Evolutionary conservation across 768 basidiomycete species (phyloP), one percentile per base, ranked within the genome.

Genomic region (Rhodotorula diobovata): DNA sequence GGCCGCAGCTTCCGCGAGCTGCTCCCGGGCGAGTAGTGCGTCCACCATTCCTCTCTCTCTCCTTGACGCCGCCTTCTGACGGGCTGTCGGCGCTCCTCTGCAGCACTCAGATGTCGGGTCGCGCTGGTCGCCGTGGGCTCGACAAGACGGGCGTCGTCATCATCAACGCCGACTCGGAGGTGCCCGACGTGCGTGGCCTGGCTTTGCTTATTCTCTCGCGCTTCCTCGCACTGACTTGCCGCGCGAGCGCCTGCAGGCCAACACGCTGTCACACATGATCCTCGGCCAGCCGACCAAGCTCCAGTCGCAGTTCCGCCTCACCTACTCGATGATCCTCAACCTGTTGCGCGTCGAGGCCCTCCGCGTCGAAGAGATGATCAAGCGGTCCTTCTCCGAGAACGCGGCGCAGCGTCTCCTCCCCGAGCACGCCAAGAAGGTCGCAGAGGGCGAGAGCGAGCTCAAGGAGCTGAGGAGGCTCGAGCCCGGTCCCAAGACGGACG

Each of bases 241-340:
- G 18, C 30, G 6, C 30, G 15, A 4, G 8, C 10, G 7, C 23
- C 1, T 18, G 45, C 76, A 96, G 92, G 87, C 88, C 85, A 82
- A 83, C 21, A 86, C 85, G 2, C 82, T 99, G 59, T 85, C 84
- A 60, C 88, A 86, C 30, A 96, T 97, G 94, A 93, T 99, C 81
- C 86, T 95, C 28, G 96, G 96, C n/a, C 87, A 83, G 45, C 92
- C 96, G 2, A 89, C 89, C 66, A 93, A 93, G 80, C 85, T 99
- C 28, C 87, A 89, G 58, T 98, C 95, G 1, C 96, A 98, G 78
- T 99, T 99, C 84, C 85, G 96, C 65, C 84, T 99, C 73, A 99
- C 96, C 2, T 99, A 98, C 82, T 98, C 97, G 80, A 98, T 99
- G 96, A 98, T 99, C 71, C 82, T 99, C 70, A 99, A 99, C 79